Evolutionary conservation across 768 basidiomycete species (phyloP).

Genomic region (Thelephora aurantiotincta): DNA sequence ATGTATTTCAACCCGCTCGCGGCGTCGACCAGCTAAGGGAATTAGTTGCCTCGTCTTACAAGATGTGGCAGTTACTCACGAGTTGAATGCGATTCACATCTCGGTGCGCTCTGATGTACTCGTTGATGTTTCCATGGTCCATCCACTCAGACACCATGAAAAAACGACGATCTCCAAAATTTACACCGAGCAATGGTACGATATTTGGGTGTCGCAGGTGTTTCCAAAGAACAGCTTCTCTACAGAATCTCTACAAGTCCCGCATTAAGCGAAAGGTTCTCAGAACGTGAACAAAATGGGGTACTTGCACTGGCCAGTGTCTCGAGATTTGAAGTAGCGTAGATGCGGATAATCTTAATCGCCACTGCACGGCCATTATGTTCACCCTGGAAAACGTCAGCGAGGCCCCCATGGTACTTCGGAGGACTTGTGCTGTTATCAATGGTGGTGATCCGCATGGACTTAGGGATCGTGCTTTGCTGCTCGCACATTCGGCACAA

Average conservation of each 20-base stretch:
- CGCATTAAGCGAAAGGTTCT: too few relatives aligned
- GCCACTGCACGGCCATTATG: too few relatives aligned
- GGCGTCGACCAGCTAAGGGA: background rate
- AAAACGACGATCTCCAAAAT: background rate
- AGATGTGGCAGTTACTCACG: background rate
- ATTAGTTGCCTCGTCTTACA: background rate
- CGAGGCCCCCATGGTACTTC: too few relatives aligned
- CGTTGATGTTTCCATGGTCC: conserved; percentile 2
- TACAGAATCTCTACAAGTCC: background rate
- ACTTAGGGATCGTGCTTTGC: too few relatives aligned
- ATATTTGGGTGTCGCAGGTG: background rate
- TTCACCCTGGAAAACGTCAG: too few relatives aligned
- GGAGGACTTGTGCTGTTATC: too few relatives aligned
- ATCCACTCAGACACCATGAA: conserved; percentile 3
- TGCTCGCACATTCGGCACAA: too few relatives aligned
- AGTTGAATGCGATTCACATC: background rate
- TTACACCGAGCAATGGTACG: conserved; percentile 1
- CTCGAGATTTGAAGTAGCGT: too few relatives aligned
- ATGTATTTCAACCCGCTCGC: conserved; percentile 1
- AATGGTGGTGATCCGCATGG: too few relatives aligned
- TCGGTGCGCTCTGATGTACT: background rate
- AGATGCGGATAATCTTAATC: too few relatives aligned
- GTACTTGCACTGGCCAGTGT: too few relatives aligned
- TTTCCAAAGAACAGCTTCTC: conserved; percentile 1
- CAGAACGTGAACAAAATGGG: too few relatives aligned